Base-by-base conservation (phyloP, 2,329 filamentous ascomycete species). In the Ophiosphaerella herpotricha region DNA sequence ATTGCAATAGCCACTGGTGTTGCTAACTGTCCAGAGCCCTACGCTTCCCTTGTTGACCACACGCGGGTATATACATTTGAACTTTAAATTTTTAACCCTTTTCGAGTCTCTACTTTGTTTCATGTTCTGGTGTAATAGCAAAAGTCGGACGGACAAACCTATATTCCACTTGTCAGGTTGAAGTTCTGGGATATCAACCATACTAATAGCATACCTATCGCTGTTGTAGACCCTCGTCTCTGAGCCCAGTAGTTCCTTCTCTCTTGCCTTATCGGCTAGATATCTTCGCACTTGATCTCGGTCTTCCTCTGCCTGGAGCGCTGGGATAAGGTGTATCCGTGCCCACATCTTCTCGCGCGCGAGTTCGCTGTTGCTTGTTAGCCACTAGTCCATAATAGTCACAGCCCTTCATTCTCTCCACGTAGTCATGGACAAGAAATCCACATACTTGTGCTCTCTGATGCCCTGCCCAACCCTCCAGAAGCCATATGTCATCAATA, bases 271-370 rank as follows among this genome's bases (percentile, higher is more conserved):
- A 75, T 96, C 90, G 50, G 94, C 94, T 60, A 88, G 83, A 75
- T 93, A 84, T 70, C 93, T 83, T 61, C 94, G 85, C 57, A 96
- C 92, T 74, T 93, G 88, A 77, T 99, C 94, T 54, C 94, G 88
- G 79, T 99, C 94, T 76, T 96, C 91, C 74, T 99, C 94, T 48
- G 94, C 94, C 75, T 97, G 93, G 58, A 99, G 85, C 57, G 96
- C 79, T 50, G 94, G 94, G 69, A 93, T 94, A 58, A 99, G 82
- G 78, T 97, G 86, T 77, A 99, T 96, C 72, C 94, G 88, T 55
- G 90, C 85, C 94, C 94, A 99, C 85, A 96, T 94, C 82, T 97
- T 99, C 73, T 99, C 94, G 66, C 94, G 90, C 57, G 87, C 90
- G 62, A 96, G 87, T 77, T 99, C 94, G 71, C 92, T 97, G 67